Evolutionary conservation across 2,329 filamentous ascomycete genomes (phyloP).

Genomic region (Sporothrix humicola): DNA sequence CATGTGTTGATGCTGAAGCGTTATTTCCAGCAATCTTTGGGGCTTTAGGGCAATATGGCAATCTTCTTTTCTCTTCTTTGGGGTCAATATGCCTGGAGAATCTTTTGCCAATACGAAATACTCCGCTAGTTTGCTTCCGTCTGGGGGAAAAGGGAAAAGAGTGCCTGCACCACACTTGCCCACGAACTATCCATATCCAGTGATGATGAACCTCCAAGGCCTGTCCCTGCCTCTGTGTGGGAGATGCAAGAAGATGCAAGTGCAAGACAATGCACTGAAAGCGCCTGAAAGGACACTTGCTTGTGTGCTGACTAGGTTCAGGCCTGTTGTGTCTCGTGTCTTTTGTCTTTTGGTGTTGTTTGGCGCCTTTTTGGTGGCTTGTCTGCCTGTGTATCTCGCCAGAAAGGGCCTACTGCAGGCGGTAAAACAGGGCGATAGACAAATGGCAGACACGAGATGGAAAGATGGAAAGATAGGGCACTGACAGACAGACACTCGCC

Average conservation of each 20-base stretch:
- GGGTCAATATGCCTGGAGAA: background rate
- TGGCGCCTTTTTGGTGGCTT: background rate
- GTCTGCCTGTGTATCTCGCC: background rate
- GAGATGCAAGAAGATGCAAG: background rate
- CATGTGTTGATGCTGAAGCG: conserved; percentile 5
- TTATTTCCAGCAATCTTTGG: background rate
- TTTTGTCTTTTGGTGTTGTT: background rate
- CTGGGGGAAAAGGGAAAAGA: background rate
- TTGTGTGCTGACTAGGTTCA: background rate
- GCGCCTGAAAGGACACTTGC: background rate
- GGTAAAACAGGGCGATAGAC: background rate
- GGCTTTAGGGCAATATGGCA: background rate
- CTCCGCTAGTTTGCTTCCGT: background rate
- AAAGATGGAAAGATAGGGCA: background rate
- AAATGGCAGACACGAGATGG: background rate
- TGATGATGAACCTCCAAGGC: background rate
- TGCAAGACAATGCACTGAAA: background rate
- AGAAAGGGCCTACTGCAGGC: background rate
- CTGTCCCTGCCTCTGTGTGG: conserved; percentile 4
- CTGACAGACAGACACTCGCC: background rate
- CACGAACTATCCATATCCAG: background rate
- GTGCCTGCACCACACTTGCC: too few relatives aligned
- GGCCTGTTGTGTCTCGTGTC: conserved; percentile 11
- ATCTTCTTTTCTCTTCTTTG: too few relatives aligned
- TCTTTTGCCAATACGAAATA: conserved; percentile 16